Base-by-base conservation (phyloP, 176 grass and related monocot genomes). In the Aegilops umbellulata region DNA sequence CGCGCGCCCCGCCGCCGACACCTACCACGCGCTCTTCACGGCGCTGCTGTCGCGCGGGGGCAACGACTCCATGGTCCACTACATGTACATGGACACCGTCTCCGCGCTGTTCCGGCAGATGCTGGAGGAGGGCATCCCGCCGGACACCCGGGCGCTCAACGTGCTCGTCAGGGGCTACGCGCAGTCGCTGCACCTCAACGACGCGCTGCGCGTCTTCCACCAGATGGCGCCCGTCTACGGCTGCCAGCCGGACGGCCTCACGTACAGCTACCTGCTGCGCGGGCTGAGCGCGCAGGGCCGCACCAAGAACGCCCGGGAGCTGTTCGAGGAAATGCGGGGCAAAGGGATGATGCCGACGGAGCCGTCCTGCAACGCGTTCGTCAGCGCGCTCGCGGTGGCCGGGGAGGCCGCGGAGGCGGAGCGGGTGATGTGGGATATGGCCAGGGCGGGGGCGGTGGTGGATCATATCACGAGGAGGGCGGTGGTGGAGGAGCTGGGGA, bases 21-120 rank as follows among this genome's bases (percentile, higher is more conserved):
- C 95, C 42, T 94, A 94, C 91, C 91, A 92, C 90, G 70, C 92
- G 65, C 90, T 98, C 81, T 94, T 98, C 92, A 87, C 93, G 29
- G 84, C 89, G 27, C 71, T 95, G 17, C 85, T 98, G 38, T 82
- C 83, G 55, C 90, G 91, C 61, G 89, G 91, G 16, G 81, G 84
- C 71, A 83, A 46, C 75, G 86, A 92, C 80, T 86, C 91, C 66
- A 89, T 94, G 86, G 65, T 98, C 60, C 91, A 94, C 78, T 89
- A 94, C 87, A 87, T 90, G 71, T 92, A 95, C 89, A 95, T 92
- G 96, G 91, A 95, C 81, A 92, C 79, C 68, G 32, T 98, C 57
- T 77, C 93, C 12, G 84, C 88, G n/a, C 86, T 98, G 13, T 98
- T 98, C 81, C 47, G 86, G 61, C 95, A 95, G 82, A 98, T 98